Conservation (phyloP, 208 protist species). For the Acanthamoeba divionensis region DNA sequence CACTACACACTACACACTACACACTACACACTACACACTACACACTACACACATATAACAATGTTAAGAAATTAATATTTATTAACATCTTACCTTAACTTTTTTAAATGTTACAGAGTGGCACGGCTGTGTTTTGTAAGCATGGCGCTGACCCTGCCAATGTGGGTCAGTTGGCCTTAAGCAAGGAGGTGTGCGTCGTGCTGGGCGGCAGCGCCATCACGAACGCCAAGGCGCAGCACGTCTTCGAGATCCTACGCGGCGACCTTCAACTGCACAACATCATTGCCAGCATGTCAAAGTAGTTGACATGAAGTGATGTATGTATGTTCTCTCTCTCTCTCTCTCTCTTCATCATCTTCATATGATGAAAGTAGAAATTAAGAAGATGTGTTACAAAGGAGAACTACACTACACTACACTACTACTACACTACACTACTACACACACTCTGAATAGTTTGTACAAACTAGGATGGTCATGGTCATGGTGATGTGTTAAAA, state of each 20-base stretch:
- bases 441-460: no score
- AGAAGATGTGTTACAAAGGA: no score
- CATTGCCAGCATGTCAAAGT: no score
- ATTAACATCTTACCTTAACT: not conserved
- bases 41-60: not conserved
- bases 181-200: not conserved
- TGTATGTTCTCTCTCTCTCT: no score
- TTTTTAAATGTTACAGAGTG: not conserved
- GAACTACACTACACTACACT: no score
- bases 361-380: no score
- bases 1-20: not conserved
- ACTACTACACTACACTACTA: no score
- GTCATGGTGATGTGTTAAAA: no score
- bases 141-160: not conserved
- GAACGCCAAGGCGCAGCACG: not conserved
- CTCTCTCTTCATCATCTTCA: no score
- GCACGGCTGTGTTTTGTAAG: not conserved
- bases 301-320: no score
- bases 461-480: no score
- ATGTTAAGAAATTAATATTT: not conserved
- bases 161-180: not conserved
- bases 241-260: not conserved
- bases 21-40: not conserved
- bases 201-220: not conserved
- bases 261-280: not conserved